Percentiles rank a stretch among this genome's conserved stretches.
Evolutionary conservation across 345 rosid species (phyloP).

Genomic region (Hirschfeldia incana): DNA sequence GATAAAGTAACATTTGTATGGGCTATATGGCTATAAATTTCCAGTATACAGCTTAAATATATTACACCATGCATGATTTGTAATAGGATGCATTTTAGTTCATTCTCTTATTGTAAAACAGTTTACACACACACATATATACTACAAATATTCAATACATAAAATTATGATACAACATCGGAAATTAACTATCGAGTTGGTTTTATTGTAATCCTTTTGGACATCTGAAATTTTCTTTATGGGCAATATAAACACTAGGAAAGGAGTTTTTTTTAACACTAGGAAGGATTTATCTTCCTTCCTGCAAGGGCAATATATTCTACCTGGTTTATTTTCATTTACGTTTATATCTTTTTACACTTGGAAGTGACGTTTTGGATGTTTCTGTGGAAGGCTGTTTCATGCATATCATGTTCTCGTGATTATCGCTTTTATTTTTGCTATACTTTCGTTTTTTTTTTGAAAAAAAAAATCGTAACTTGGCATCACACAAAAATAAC

Average conservation of each 20-base stretch:
- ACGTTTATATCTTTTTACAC: background rate
- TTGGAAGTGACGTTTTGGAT: too few relatives aligned
- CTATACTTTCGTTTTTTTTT: background rate
- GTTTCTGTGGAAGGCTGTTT: too few relatives aligned
- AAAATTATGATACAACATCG: background rate
- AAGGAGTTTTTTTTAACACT: too few relatives aligned
- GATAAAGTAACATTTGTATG: conserved; percentile 14
- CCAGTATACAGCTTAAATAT: too few relatives aligned
- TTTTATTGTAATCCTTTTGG: background rate
- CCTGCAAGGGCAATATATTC: too few relatives aligned
- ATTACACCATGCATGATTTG: background rate
- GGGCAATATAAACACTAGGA: too few relatives aligned
- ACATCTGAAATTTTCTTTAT: too few relatives aligned
- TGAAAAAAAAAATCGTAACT: background rate
- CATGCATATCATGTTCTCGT: conserved; percentile 18
- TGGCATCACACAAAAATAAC: background rate
- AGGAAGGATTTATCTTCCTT: too few relatives aligned
- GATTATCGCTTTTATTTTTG: conserved; percentile 2
- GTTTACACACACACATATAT: background rate
- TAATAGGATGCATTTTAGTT: background rate
- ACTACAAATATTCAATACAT: background rate
- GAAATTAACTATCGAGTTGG: background rate
- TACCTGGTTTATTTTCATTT: background rate
- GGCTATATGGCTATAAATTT: too few relatives aligned
- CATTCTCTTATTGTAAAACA: background rate